Percentiles rank a stretch among this genome's conserved stretches.
Evolutionary conservation across 2,329 filamentous ascomycete genomes (phyloP).

Genomic region (Colletotrichum sp.): DNA sequence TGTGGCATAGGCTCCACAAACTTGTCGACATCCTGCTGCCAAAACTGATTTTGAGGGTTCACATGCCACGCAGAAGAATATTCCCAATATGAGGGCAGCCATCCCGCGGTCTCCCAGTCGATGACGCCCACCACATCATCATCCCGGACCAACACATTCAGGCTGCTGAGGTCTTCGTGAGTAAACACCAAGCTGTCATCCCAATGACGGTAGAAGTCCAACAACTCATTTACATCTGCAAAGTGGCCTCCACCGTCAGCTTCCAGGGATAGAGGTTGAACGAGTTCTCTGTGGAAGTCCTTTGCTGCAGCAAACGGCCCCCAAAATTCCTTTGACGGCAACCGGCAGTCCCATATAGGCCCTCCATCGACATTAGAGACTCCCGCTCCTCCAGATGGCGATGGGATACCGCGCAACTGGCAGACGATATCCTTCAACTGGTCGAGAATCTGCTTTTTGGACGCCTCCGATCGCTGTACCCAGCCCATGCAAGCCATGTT

Average conservation of each 20-base stretch:
- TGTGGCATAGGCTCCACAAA: conserved; percentile 20
- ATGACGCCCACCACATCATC: conserved; percentile 31
- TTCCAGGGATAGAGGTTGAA: not conserved
- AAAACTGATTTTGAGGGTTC: conserved; percentile 18
- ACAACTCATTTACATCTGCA: not conserved
- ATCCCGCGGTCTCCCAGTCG: conserved; percentile 29
- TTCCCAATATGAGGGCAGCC: conserved; percentile 29
- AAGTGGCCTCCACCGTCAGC: not conserved
- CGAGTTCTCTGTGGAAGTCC: not conserved
- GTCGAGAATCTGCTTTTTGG: conserved; percentile 23
- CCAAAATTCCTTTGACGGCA: conserved; percentile 22
- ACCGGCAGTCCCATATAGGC: conserved; percentile 26
- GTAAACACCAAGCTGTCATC: not conserved
- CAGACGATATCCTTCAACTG: conserved; percentile 23
- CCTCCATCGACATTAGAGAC: conserved; percentile 25
- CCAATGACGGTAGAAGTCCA: not conserved
- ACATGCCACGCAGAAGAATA: conserved; percentile 18
- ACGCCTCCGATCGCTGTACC: conserved; percentile 19
- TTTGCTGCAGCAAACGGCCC: conserved; percentile 26
- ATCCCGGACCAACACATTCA: conserved; percentile 30
- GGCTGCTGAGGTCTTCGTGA: conserved; percentile 30
- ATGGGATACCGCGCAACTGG: conserved; percentile 20
- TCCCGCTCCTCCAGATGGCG: not conserved
- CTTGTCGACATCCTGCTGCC: conserved; percentile 21
- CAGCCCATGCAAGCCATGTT: conserved; percentile 15